Evolutionary conservation across 257 asterid genomes (phyloP).

Genomic region (Cordia subcordata): DNA sequence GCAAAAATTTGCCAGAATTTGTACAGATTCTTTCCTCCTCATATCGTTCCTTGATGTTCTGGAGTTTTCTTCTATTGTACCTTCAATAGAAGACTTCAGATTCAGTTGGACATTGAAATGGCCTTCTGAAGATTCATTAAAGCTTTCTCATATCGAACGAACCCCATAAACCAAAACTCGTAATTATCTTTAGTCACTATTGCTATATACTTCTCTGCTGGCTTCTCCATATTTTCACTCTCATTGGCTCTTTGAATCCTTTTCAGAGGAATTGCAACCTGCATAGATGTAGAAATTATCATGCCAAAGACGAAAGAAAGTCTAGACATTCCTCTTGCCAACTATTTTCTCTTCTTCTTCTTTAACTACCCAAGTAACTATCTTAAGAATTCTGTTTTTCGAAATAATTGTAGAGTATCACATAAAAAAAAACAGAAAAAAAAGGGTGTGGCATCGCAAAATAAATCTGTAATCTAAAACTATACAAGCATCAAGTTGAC

Average conservation of each 20-base stretch:
- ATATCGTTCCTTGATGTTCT: background rate
- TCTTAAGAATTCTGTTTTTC: too few species aligned
- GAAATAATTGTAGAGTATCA: too few species aligned
- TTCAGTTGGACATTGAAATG: constrained; percentile 37
- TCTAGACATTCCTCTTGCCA: too few species aligned
- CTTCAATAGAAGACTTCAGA: background rate
- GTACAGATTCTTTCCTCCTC: background rate
- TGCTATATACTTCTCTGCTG: constrained; percentile 63
- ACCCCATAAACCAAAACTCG: constrained; percentile 97
- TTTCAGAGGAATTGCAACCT: constrained; percentile 66
- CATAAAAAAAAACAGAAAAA: too few species aligned
- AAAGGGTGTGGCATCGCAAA: too few species aligned
- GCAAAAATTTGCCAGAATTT: background rate
- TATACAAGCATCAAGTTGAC: too few species aligned
- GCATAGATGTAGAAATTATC: constrained; percentile 6
- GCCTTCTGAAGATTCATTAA: constrained; percentile 50
- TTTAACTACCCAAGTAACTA: too few species aligned
- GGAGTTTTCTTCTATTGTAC: background rate
- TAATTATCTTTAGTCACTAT: constrained; percentile 61
- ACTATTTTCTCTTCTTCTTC: too few species aligned
- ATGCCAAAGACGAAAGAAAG: background rate
- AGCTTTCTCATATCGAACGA: constrained; percentile 82
- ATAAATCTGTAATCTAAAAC: too few species aligned
- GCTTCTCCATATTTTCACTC: constrained; percentile 51
- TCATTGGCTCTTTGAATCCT: constrained; percentile 55